Evolutionary conservation across 345 rosid species (phyloP).

Genomic region (Raphanus sativus): DNA sequence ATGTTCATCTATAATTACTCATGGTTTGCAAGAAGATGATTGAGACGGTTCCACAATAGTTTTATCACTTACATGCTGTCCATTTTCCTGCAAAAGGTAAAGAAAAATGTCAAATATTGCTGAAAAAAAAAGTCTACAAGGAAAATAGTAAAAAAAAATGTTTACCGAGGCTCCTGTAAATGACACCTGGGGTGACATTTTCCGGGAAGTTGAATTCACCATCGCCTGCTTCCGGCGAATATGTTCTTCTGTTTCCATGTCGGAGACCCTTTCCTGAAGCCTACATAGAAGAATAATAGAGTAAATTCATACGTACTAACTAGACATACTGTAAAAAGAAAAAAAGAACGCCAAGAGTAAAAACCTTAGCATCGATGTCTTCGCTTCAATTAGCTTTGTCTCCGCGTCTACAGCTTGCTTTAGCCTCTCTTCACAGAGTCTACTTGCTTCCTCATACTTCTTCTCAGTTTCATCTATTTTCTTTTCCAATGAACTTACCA

Average conservation of each 20-base stretch:
- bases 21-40: conserved; percentile 4
- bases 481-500: conserved; percentile 69
- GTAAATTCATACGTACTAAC: conserved; percentile 13
- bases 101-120: conserved; percentile 20
- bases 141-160: neutral
- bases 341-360: conserved; percentile 6
- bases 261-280: conserved; percentile 79
- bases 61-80: conserved; percentile 58
- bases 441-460: conserved; percentile 74
- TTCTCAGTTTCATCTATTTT: conserved; percentile 81
- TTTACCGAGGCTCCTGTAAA: conserved; percentile 50
- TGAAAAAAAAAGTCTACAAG: neutral
- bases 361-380: conserved; percentile 86
- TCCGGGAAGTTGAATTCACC: conserved; percentile 51
- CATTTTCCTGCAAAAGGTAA: conserved; percentile 62
- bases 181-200: conserved; percentile 59
- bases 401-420: conserved; percentile 80
- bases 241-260: conserved; percentile 78
- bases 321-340: neutral
- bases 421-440: conserved; percentile 72
- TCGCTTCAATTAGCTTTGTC: conserved; percentile 77
- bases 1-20: conserved; percentile 11
- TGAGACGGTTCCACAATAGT: conserved; percentile 16
- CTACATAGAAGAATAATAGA: conserved; percentile 42
- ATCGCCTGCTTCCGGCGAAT: conserved; percentile 66